Percentiles rank a stretch among this genome's conserved stretches.
phyloP scores from a whole-genome alignment of 176 grass and related monocot genomes.

The Areca catechu region DNA sequence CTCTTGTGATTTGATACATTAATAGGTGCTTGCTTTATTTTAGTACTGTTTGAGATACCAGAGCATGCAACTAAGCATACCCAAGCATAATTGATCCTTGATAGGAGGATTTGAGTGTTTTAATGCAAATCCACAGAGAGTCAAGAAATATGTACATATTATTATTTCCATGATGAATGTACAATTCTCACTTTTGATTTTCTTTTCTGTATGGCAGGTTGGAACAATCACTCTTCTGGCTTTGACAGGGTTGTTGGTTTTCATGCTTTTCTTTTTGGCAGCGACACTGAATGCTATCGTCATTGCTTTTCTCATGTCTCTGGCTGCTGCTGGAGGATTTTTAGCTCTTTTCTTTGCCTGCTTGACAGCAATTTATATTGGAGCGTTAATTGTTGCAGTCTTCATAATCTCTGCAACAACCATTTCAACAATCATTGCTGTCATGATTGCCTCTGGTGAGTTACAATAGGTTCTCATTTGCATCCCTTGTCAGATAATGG shows the following conservation, averaged over 20 bases:
- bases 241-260: constrained; percentile 40
- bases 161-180: too few relatives aligned
- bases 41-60: too few relatives aligned
- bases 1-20: too few relatives aligned
- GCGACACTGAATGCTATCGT: constrained; percentile 39
- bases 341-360: constrained; percentile 42
- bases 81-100: too few relatives aligned
- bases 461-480: background rate
- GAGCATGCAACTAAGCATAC: too few relatives aligned
- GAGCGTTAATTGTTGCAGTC: constrained; percentile 33
- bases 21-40: too few relatives aligned
- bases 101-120: too few relatives aligned
- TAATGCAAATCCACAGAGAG: too few relatives aligned
- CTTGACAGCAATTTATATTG: constrained; percentile 43
- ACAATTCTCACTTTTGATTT: background rate
- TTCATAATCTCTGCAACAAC: constrained; percentile 42
- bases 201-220: constrained; percentile 32
- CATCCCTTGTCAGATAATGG: background rate
- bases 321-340: constrained; percentile 49
- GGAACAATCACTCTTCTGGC: constrained; percentile 46
- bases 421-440: constrained; percentile 29
- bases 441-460: constrained; percentile 49
- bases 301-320: constrained; percentile 49
- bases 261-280: constrained; percentile 32
- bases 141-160: too few relatives aligned